These are phyloP conservation scores for Monilinia polystroma DNA, from an alignment of 2,329 filamentous ascomycete species.

Conservation along the genomic window DNA sequence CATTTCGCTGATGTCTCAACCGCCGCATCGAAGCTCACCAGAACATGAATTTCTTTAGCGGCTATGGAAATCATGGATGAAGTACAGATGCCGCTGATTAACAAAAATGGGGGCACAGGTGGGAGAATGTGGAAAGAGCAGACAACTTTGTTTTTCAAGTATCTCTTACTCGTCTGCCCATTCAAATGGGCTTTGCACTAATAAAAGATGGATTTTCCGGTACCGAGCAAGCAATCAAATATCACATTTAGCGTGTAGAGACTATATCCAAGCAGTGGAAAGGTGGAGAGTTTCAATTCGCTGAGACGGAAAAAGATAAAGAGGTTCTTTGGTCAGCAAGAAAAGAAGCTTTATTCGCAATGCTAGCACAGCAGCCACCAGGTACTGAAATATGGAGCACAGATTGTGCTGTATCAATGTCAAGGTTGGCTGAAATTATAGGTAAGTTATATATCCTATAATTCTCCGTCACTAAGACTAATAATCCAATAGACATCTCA, in stretches of 20 bases:
- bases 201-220: conserved; percentile 58
- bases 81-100: conserved; percentile 78
- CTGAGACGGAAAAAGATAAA: conserved; percentile 65
- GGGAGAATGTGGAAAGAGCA: conserved; percentile 68
- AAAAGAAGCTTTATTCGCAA: conserved; percentile 78
- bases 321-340: conserved; percentile 75
- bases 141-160: conserved; percentile 77
- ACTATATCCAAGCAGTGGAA: conserved; percentile 62
- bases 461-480: not conserved
- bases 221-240: conserved; percentile 68
- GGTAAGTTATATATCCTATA: conserved; percentile 39
- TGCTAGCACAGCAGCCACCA: conserved; percentile 65
- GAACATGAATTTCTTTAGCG: conserved; percentile 45
- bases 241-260: conserved; percentile 70
- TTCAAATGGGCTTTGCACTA: not conserved
- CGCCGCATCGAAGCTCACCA: conserved; percentile 70
- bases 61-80: conserved; percentile 76
- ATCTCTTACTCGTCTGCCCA: not conserved
- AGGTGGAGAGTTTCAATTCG: conserved; percentile 70
- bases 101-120: conserved; percentile 65
- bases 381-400: conserved; percentile 72
- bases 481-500: conserved; percentile 54
- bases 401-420: conserved; percentile 79
- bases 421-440: conserved; percentile 67
- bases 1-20: conserved; percentile 71